These are phyloP conservation scores for Boletellus emodensis DNA, from an alignment of 768 basidiomycete genomes.

Conservation along the genomic window DNA sequence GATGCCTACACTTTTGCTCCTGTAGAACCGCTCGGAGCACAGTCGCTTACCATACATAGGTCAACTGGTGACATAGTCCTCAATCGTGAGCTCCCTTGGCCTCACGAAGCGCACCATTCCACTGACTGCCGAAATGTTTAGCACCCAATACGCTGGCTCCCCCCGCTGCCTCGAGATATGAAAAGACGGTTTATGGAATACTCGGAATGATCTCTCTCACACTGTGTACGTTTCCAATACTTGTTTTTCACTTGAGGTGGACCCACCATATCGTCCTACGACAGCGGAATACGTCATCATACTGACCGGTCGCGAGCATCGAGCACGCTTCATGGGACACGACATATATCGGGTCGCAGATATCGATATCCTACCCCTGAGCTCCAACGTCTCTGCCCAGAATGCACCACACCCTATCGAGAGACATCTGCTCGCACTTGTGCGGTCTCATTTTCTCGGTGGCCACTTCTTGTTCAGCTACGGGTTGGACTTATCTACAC, in stretches of 20 bases:
- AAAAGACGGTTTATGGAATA: constrained; percentile 70
- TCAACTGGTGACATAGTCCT: constrained; percentile 72
- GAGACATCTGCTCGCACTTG: constrained; percentile 78
- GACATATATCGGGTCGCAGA: constrained; percentile 87
- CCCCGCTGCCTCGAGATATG: constrained; percentile 52
- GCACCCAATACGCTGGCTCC: constrained; percentile 54
- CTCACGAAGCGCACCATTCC: not conserved
- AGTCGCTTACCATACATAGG: constrained; percentile 68
- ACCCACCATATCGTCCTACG: not conserved
- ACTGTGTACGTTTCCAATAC: constrained; percentile 49
- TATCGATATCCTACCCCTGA: constrained; percentile 87
- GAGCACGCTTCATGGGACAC: constrained; percentile 76
- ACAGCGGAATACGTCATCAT: constrained; percentile 92
- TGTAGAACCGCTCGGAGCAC: constrained; percentile 53
- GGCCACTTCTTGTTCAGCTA: constrained; percentile 92
- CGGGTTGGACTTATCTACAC: constrained; percentile 82
- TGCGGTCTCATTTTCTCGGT: constrained; percentile 75
- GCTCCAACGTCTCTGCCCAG: constrained; percentile 61
- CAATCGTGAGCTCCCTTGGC: constrained; percentile 47
- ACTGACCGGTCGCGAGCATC: constrained; percentile 76
- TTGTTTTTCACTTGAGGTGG: not conserved
- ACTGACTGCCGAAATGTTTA: constrained; percentile 21
- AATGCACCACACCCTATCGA: constrained; percentile 82
- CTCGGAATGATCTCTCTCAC: constrained; percentile 74
- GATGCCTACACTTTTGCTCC: constrained; percentile 81